Percentiles rank a stretch among this genome's conserved stretches.
These are phyloP conservation scores for Sabuloglossum arenarium DNA, from an alignment of 495 filamentous ascomycete genomes.

Conservation along the genomic window DNA sequence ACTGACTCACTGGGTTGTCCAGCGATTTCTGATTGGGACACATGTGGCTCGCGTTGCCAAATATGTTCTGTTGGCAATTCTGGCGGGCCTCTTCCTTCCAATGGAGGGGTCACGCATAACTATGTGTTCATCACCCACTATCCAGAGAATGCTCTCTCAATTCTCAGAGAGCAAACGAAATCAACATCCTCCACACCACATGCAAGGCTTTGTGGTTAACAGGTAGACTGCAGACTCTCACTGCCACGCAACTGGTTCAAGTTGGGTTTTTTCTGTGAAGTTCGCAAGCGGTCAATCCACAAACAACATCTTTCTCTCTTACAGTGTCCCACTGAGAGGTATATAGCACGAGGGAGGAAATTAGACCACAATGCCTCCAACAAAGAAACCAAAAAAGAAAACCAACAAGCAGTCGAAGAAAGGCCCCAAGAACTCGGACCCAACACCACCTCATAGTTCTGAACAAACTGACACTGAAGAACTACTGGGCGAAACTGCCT, in stretches of 20 bases:
- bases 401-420: background rate
- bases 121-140: conserved; percentile 1
- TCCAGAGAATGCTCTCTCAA: background rate
- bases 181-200: conserved; percentile 1
- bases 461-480: background rate
- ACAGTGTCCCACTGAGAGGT: background rate
- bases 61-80: background rate
- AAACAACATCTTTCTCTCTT: background rate
- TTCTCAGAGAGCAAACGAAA: conserved; percentile 1
- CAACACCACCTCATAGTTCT: background rate
- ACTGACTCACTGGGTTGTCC: background rate
- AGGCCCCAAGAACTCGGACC: background rate
- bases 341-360: background rate
- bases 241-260: conserved; percentile 2
- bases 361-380: background rate
- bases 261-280: background rate
- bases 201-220: background rate
- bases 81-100: background rate
- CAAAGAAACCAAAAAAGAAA: background rate
- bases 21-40: background rate
- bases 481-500: background rate
- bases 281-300: background rate
- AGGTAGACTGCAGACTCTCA: background rate
- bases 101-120: background rate
- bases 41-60: background rate